These are phyloP conservation scores for Cornus suecica DNA, from an alignment of 148 eudicot species.

Conservation along the genomic window DNA sequence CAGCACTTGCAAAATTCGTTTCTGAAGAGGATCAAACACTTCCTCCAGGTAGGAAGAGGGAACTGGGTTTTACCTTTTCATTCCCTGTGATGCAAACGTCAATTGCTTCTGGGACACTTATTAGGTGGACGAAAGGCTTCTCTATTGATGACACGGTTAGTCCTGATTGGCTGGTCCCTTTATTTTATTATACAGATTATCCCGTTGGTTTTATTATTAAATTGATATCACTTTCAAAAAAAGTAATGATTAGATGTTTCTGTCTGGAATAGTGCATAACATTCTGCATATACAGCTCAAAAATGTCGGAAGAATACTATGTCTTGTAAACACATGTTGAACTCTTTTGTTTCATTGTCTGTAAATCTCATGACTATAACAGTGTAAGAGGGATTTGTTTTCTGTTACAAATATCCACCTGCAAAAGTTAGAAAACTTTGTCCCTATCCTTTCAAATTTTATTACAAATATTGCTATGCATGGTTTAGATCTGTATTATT, in stretches of 20 bases:
- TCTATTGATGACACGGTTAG: conserved; percentile 56
- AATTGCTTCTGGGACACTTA: conserved; percentile 57
- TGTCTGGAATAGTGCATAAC: not conserved
- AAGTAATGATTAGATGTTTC: not conserved
- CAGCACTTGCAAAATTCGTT: conserved; percentile 62
- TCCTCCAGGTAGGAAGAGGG: conserved; percentile 53
- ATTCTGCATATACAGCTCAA: not conserved
- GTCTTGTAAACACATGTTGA: not conserved
- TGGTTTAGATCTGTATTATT: not conserved
- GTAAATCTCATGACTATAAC: not conserved
- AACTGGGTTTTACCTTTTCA: conserved; percentile 76
- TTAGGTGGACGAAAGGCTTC: conserved; percentile 75
- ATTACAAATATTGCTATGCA: not conserved
- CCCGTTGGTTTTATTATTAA: not conserved
- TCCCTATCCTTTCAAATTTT: not conserved
- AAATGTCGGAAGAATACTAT: not conserved
- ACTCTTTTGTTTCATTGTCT: not conserved
- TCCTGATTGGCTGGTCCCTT: not conserved
- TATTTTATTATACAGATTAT: conserved; percentile 1
- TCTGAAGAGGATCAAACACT: conserved; percentile 50
- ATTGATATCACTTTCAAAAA: not conserved
- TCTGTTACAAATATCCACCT: not conserved
- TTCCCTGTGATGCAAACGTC: conserved; percentile 81
- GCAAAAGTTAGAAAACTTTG: not conserved
- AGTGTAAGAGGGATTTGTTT: not conserved